These are phyloP conservation scores for Oehlia diaphana DNA, from an alignment of 192 early-diverging fungal species.

Conservation along the genomic window DNA sequence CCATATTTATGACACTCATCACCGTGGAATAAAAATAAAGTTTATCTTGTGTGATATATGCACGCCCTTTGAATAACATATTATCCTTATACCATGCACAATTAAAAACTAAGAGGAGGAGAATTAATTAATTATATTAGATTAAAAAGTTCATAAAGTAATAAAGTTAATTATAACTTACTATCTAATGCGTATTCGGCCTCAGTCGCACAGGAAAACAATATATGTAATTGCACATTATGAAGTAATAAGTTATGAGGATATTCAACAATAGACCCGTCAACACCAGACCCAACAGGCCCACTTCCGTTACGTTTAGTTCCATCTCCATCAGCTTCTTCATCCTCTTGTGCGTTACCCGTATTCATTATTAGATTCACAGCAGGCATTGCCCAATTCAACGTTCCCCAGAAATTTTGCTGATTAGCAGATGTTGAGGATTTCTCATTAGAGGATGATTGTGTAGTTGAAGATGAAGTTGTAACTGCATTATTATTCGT, in stretches of 20 bases:
- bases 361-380: conserved; percentile 23
- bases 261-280: conserved; percentile 6
- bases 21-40: conserved; percentile 66
- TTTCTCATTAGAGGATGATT: background rate
- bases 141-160: too few relatives aligned
- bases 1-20: conserved; percentile 60
- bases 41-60: conserved; percentile 60
- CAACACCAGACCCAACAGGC: conserved; percentile 9
- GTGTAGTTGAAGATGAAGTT: background rate
- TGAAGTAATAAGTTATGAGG: conserved; percentile 5
- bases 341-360: conserved; percentile 7
- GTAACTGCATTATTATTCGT: background rate
- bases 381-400: conserved; percentile 14
- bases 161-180: conserved; percentile 1
- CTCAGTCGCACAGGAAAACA: conserved; percentile 24
- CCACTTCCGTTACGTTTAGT: background rate
- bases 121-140: conserved; percentile 20
- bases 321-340: background rate
- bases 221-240: conserved; percentile 27
- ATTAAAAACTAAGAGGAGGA: conserved; percentile 33
- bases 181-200: conserved; percentile 37
- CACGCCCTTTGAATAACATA: conserved; percentile 48
- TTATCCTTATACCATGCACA: conserved; percentile 28
- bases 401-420: conserved; percentile 21
- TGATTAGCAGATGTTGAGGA: background rate